Conservation (phyloP, 1,284 basidiomycete genomes). For the Pyrrhoderma lamaoense region DNA sequence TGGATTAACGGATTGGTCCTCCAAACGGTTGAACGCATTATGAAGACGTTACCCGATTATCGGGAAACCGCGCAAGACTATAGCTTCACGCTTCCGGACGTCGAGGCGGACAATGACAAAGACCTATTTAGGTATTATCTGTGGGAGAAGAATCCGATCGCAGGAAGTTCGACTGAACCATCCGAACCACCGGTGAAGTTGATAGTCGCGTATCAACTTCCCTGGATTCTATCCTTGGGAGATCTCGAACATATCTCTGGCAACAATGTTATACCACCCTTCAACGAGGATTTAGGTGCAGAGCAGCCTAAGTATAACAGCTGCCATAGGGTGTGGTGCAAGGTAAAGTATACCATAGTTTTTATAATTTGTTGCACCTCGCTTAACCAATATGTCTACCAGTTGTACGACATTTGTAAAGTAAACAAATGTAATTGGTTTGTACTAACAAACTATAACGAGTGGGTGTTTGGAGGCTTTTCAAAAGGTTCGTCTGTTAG, state of each 20-base stretch:
- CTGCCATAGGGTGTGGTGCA: slow-evolving; percentile 56
- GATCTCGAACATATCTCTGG: slow-evolving; percentile 52
- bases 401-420: slow-evolving; percentile 64
- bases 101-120: slow-evolving; percentile 33
- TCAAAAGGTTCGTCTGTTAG: slow-evolving; percentile 40
- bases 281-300: slow-evolving; percentile 2
- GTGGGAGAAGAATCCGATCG: slow-evolving; percentile 34
- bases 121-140: slow-evolving; percentile 39
- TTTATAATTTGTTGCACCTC: not conserved
- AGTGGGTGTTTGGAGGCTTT: slow-evolving; percentile 69
- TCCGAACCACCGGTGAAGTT: slow-evolving; percentile 31
- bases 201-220: slow-evolving; percentile 53
- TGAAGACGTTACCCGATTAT: slow-evolving; percentile 36
- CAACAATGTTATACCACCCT: slow-evolving; percentile 26
- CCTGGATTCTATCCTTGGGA: slow-evolving; percentile 50
- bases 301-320: slow-evolving; percentile 23
- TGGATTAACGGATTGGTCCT: slow-evolving; percentile 49
- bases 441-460: slow-evolving; percentile 57
- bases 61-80: slow-evolving; percentile 36
- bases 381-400: slow-evolving; percentile 3
- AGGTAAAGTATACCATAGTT: slow-evolving; percentile 34
- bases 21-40: slow-evolving; percentile 43
- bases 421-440: slow-evolving; percentile 51
- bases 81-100: slow-evolving; percentile 32
- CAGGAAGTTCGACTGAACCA: slow-evolving; percentile 16